Evolutionary conservation across 345 rosid genomes (phyloP), one percentile per base, ranked within the genome.

Genomic region (Aquilaria malaccensis): DNA sequence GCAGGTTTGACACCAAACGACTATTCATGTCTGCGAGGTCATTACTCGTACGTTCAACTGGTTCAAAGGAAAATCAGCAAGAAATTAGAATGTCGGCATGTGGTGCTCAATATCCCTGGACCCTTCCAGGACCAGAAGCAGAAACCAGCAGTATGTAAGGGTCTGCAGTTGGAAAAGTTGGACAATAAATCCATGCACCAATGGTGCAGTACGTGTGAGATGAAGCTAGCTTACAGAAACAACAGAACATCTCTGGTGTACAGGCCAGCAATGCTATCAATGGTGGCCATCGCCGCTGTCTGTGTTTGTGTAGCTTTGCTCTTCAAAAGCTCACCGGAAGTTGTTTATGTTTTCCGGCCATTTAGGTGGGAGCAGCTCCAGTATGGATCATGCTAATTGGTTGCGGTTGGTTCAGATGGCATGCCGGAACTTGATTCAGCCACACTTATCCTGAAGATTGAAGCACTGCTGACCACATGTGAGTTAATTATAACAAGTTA

Each of bases 311-410:
- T 79, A 46, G 89, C 89, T 0, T 79, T 86, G 65, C 70, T 84
- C 62, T 86, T 86, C 79, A 86, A 82, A 72, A 81, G 87, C 67
- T 78, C 73, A 7, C 89, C 94, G 0, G 80, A 84, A 61, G 87
- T 86, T 1, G 64, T 65, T 37, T 70, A 72, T 9, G 67, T 72
- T 10, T 72, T 80, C 69, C 68, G 61, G 41, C 94, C 94, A 6
- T 86, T 86, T 84, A 76, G 84, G 81, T 86, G 94, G 89, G 87
- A 86, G 53, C 15, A 56, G 56, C 68, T 86, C 49, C 61, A 76
- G 62, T 86, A 70, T 48, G 94, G 87, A 31, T 63, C 87, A 37
- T 80, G 72, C 62, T 86, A 72, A 79, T 52, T 47, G 52, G 57
- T 67, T 62, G 22, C 33, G 13, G 22, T 32, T 58, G 64, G 54